phyloP scores from a whole-genome alignment of 371 early-diverging fungal species.

The Mucor mucedo region DNA sequence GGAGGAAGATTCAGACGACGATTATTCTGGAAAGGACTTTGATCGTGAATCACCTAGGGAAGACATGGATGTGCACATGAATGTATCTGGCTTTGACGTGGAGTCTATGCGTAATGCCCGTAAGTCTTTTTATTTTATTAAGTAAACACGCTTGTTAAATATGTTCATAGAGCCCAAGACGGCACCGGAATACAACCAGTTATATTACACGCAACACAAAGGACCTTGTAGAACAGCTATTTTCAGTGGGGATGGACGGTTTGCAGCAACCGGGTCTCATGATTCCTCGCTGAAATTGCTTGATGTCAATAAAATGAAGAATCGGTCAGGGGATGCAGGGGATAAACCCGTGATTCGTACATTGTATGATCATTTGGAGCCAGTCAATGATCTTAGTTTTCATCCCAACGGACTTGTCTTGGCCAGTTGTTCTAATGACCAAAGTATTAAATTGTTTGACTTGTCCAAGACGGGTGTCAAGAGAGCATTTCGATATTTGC shows the following conservation, averaged over 20 bases:
- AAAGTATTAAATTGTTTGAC: slow-evolving; percentile 87
- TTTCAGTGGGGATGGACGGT: slow-evolving; percentile 67
- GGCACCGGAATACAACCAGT: slow-evolving; percentile 55
- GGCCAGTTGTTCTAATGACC: slow-evolving; percentile 88
- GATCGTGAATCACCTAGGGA: slow-evolving; percentile 31
- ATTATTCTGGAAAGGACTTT: slow-evolving; percentile 32
- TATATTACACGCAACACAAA: slow-evolving; percentile 64
- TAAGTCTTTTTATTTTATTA: slow-evolving; percentile 11
- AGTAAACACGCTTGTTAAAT: background rate
- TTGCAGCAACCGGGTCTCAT: slow-evolving; percentile 89
- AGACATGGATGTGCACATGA: slow-evolving; percentile 22
- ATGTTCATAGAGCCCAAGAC: slow-evolving; percentile 31
- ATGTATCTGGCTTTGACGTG: slow-evolving; percentile 33
- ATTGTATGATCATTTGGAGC: slow-evolving; percentile 83
- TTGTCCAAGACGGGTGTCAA: slow-evolving; percentile 80
- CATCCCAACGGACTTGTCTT: slow-evolving; percentile 92
- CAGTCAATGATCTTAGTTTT: slow-evolving; percentile 87
- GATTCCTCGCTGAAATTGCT: slow-evolving; percentile 90
- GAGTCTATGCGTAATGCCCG: slow-evolving; percentile 40
- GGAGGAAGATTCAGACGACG: slow-evolving; percentile 49
- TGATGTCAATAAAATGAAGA: slow-evolving; percentile 80
- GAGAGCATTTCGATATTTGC: slow-evolving; percentile 85
- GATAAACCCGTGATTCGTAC: slow-evolving; percentile 87
- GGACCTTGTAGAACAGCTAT: slow-evolving; percentile 54
- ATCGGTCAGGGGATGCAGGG: slow-evolving; percentile 61